Conservation (phyloP, 805 yeast genomes). For the Ogataea minuta region DNA sequence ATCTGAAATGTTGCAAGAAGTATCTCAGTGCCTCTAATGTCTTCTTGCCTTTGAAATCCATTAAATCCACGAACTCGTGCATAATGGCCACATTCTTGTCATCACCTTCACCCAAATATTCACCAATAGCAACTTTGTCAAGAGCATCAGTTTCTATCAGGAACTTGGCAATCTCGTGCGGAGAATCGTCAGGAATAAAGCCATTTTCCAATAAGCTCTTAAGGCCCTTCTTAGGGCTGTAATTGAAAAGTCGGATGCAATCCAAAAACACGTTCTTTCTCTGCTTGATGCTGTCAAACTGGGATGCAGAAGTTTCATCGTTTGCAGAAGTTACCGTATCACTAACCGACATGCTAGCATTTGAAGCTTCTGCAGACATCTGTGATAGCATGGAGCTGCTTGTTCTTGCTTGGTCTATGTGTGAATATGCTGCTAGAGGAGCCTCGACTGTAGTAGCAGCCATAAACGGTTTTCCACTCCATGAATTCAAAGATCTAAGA, state of each 20-base stretch:
- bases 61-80: constrained; percentile 89
- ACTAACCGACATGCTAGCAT: constrained; percentile 16
- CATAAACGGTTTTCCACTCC: constrained; percentile 68
- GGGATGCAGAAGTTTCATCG: constrained; percentile 42
- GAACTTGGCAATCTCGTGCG: constrained; percentile 72
- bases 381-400: constrained; percentile 28
- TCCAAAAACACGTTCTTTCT: constrained; percentile 79
- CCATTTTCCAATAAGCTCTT: constrained; percentile 57
- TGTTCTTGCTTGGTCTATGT: constrained; percentile 19
- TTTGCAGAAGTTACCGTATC: constrained; percentile 13
- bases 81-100: constrained; percentile 73
- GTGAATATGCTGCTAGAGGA: constrained; percentile 2
- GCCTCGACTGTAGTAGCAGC: constrained; percentile 3
- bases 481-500: constrained; percentile 72
- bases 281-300: constrained; percentile 81
- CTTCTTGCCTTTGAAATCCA: constrained; percentile 66
- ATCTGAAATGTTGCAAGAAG: constrained; percentile 82
- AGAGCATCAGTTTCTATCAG: constrained; percentile 65
- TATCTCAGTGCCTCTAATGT: constrained; percentile 85
- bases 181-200: constrained; percentile 59
- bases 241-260: constrained; percentile 77
- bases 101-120: constrained; percentile 86
- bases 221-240: constrained; percentile 80
- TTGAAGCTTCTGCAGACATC: constrained; percentile 24
- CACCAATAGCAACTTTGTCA: constrained; percentile 85